Evolutionary conservation across 257 asterid genomes (phyloP).

Genomic region (Capsicum baccatum): DNA sequence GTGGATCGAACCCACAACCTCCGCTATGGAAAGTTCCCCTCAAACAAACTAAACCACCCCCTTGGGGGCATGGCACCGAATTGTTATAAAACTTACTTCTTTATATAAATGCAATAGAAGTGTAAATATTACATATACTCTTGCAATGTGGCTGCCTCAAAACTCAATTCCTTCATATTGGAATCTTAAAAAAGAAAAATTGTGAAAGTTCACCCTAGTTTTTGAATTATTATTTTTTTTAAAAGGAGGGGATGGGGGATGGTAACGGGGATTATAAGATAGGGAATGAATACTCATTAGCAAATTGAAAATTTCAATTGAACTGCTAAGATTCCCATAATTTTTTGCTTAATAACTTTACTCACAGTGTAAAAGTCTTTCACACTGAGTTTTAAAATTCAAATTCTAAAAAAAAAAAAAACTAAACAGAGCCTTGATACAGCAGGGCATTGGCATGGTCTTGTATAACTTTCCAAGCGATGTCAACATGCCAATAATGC

Average conservation of each 20-base stretch:
- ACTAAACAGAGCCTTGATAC: conserved; percentile 3
- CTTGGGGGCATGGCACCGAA: not conserved
- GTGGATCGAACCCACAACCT: no score
- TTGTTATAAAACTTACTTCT: not conserved
- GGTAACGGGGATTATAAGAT: not conserved
- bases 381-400: not conserved
- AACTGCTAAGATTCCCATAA: not conserved
- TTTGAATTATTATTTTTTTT: not conserved
- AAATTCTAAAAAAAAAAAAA: not conserved
- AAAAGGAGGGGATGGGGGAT: not conserved
- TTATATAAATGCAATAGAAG: not conserved
- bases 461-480: conserved; percentile 73
- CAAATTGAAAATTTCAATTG: not conserved
- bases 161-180: not conserved
- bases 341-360: not conserved
- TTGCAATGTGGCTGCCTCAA: not conserved
- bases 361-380: not conserved
- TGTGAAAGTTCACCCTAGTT: conserved; percentile 12
- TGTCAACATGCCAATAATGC: conserved; percentile 60
- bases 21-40: no score
- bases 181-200: not conserved
- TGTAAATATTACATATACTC: not conserved
- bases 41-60: no score
- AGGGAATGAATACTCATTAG: not conserved
- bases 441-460: conserved; percentile 60